Evolutionary conservation across 2,329 filamentous ascomycete genomes (phyloP), one percentile per base, ranked within the genome.

Genomic region (Phaeophleospora eucalypticola): DNA sequence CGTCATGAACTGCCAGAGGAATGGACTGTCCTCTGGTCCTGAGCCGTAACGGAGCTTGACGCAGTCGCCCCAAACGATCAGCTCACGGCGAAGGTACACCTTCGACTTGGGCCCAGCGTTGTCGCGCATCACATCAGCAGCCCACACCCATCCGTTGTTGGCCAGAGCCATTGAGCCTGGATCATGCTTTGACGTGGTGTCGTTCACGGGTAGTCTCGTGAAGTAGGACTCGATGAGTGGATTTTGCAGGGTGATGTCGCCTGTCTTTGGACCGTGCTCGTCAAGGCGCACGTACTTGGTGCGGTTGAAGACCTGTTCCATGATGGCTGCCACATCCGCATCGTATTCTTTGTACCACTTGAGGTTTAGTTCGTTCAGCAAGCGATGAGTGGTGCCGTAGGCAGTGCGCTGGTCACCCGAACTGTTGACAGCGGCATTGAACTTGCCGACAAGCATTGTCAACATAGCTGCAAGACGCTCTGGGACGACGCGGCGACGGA

Each of bases 101-200:
- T 84, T 83, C 7, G 91, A 95, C 38, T 87, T 76, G 0, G 89
- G 86, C 0, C 94, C 94, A 21, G 93, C 93, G 62, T 97, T 93
- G 71, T 98, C 93, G 36, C 88, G 79, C 68, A 97, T 79, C 1
- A 93, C 91, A 69, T 97, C 94, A 4, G 91, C 91, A 48, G 88
- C 91, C 93, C 93, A 98, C 7, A 98, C 90, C 93, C 93, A 98
- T 36, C 93, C 93, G 63, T 98, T 98, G 70, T 97, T 97, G 34
- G 84, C 90, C 42, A 98, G 72, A 2, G 88, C 87, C 37, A 95
- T 76, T 36, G 89, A 84, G 47, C 84, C 84, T 1, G 83, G 77
- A 47, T 83, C 83, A 61, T 94, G 85, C 61, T 87, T 83, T 51
- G 82, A 77, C 0, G 93, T 95, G 9, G 77, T 81, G 9, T 86